Percentiles rank a stretch among this genome's conserved stretches.
phyloP scores from a whole-genome alignment of 306 rosid genomes.

The Rubus parviflorus region DNA sequence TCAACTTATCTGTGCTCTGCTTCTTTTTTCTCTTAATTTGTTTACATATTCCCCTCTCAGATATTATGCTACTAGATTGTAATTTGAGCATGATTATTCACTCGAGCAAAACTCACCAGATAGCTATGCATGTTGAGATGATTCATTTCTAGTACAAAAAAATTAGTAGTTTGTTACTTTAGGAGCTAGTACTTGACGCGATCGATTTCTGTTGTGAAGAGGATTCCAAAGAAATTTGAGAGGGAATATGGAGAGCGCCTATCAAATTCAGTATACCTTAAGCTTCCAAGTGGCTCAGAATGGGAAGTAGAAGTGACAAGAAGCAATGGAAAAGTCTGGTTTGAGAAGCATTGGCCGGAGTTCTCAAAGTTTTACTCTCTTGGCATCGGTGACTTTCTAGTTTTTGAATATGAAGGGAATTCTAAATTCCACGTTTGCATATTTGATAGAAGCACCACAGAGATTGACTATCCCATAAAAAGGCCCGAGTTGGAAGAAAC shows the following conservation, averaged over 20 bases:
- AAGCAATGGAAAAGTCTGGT: background rate
- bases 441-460: constrained; percentile 21
- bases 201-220: constrained; percentile 1
- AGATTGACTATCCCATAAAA: constrained; percentile 18
- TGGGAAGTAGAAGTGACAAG: constrained; percentile 17
- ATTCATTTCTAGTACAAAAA: background rate
- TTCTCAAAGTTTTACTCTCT: constrained; percentile 11
- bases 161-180: background rate
- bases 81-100: too few species aligned
- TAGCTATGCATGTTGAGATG: too few species aligned
- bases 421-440: constrained; percentile 13
- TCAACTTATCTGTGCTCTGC: background rate
- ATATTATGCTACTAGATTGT: too few species aligned
- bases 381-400: background rate
- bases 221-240: constrained; percentile 21
- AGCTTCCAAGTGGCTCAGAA: constrained; percentile 6
- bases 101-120: too few species aligned
- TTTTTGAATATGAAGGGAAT: constrained; percentile 22
- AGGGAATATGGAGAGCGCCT: background rate
- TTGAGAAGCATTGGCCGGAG: constrained; percentile 27
- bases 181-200: background rate
- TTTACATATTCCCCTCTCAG: too few species aligned
- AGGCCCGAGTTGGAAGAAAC: background rate
- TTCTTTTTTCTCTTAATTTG: too few species aligned
- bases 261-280: background rate